A percentile compares a stretch with the other conserved stretches of the same genome.
These are phyloP conservation scores for Petrea volubilis DNA, from an alignment of 257 asterid genomes.

Conservation along the genomic window DNA sequence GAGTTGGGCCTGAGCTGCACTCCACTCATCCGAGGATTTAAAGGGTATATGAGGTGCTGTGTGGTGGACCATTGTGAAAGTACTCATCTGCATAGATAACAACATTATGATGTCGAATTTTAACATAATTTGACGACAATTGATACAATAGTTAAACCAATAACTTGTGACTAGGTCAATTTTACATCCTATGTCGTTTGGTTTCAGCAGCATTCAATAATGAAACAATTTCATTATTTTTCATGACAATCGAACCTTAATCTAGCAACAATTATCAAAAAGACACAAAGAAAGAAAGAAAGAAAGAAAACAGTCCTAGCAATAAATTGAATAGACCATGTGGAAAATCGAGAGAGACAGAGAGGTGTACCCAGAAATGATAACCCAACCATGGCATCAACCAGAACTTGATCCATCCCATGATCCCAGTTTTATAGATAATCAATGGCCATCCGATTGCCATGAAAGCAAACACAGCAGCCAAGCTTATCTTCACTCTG, in stretches of 20 bases:
- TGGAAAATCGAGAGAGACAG: constrained; percentile 5
- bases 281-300: no score
- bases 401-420: constrained; percentile 98
- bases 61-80: constrained; percentile 98
- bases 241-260: constrained; percentile 4
- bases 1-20: constrained; percentile 96
- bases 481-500: constrained; percentile 92
- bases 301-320: no score
- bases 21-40: constrained; percentile 80
- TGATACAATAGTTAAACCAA: neutral
- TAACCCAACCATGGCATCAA: constrained; percentile 97
- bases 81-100: constrained; percentile 83
- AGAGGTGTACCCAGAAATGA: constrained; percentile 84
- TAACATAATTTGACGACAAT: neutral
- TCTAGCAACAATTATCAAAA: constrained; percentile 8
- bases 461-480: constrained; percentile 92
- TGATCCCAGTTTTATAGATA: constrained; percentile 66
- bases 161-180: neutral
- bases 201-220: neutral
- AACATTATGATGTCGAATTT: no score
- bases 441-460: constrained; percentile 96
- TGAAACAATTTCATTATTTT: neutral
- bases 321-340: neutral
- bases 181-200: neutral
- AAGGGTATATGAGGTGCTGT: constrained; percentile 99